Conservation (phyloP, 1,139 yeast genomes). For the Blastobotrys serpentis region DNA sequence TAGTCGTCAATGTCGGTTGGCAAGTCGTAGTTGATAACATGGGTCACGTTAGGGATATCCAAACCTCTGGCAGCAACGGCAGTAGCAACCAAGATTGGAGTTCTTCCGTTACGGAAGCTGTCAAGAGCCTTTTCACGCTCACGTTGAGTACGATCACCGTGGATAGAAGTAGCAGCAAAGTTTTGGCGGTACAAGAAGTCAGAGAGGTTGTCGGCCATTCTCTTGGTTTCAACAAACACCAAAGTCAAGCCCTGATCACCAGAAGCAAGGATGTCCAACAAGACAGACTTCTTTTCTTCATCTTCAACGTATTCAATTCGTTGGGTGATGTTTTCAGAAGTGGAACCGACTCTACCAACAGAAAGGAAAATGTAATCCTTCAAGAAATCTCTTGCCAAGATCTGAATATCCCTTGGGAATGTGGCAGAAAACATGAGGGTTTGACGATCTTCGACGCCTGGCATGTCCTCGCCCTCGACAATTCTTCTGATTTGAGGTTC, state of each 20-base stretch:
- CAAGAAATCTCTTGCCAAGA: slow-evolving; percentile 95
- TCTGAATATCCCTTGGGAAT: slow-evolving; percentile 96
- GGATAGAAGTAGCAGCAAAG: slow-evolving; percentile 97
- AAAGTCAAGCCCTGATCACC: slow-evolving; percentile 81
- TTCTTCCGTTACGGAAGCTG: slow-evolving; percentile 79
- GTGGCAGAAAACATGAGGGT: slow-evolving; percentile 98
- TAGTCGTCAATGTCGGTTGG: slow-evolving; percentile 98
- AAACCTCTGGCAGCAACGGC: slow-evolving; percentile 99
- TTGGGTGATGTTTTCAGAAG: slow-evolving; percentile 96
- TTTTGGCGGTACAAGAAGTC: slow-evolving; percentile 86
- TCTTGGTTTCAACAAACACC: slow-evolving; percentile 96
- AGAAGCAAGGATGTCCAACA: slow-evolving; percentile 82
- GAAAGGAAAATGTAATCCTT: slow-evolving; percentile 93
- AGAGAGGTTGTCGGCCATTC: slow-evolving; percentile 95
- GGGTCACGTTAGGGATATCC: slow-evolving; percentile 98
- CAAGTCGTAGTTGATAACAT: slow-evolving; percentile 93
- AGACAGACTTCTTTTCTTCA: slow-evolving; percentile 86
- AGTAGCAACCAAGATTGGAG: slow-evolving; percentile 94
- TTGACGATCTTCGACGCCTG: slow-evolving; percentile 85
- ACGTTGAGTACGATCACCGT: slow-evolving; percentile 96
- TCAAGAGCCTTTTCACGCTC: slow-evolving; percentile 98
- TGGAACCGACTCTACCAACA: slow-evolving; percentile 98
- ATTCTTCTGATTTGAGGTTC: slow-evolving; percentile 99
- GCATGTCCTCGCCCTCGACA: slow-evolving; percentile 98
- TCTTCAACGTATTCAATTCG: slow-evolving; percentile 91